Conservation (phyloP, 2,329 filamentous ascomycete genomes). For the Venturia aucupariae region DNA sequence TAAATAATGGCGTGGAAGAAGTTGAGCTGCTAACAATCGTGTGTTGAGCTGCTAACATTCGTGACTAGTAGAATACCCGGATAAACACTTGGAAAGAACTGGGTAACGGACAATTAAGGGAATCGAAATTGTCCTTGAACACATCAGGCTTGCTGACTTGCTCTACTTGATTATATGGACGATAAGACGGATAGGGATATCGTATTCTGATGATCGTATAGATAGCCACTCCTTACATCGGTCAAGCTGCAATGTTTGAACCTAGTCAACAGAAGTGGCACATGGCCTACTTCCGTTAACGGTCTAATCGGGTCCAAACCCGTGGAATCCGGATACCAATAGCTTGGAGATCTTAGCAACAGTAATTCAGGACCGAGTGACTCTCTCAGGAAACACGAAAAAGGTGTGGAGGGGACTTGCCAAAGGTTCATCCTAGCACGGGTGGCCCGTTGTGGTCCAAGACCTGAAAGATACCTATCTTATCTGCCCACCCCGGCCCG, state of each 20-base stretch:
- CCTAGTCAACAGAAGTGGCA: not conserved
- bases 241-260: not conserved
- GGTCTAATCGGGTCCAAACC: conserved; percentile 1
- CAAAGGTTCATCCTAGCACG: conserved; percentile 5
- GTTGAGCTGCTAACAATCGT: not conserved
- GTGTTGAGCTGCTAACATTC: not conserved
- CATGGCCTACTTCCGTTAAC: conserved; percentile 2
- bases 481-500: not conserved
- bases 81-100: not conserved
- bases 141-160: not conserved
- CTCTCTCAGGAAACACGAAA: conserved; percentile 8
- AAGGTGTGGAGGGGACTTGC: not conserved
- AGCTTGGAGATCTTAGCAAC: not conserved
- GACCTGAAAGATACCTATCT: not conserved
- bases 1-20: not conserved
- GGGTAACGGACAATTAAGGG: not conserved
- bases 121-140: not conserved
- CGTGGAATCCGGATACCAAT: not conserved
- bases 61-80: not conserved
- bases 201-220: not conserved
- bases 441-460: not conserved
- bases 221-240: conserved; percentile 5
- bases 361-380: conserved; percentile 3
- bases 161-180: not conserved
- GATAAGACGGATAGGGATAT: not conserved